Percentiles rank a stretch among this genome's conserved stretches.
These are phyloP conservation scores for Solidago caesia DNA, from an alignment of 129 eudicot genomes.

Conservation along the genomic window DNA sequence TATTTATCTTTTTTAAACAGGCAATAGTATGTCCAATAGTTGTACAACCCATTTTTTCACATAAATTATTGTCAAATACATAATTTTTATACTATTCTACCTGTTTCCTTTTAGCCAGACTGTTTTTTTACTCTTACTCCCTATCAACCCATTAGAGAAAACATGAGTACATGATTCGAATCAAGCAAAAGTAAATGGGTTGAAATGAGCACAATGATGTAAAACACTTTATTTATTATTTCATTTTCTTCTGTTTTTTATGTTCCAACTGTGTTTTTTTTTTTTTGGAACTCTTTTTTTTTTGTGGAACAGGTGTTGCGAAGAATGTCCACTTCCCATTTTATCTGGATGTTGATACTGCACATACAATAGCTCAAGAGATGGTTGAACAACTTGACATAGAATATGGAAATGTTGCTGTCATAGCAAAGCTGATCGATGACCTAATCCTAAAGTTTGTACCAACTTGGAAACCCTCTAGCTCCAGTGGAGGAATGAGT, in stretches of 20 bases:
- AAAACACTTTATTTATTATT: too few species aligned
- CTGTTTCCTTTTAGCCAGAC: too few species aligned
- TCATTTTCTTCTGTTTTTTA: background rate
- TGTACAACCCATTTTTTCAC: too few species aligned
- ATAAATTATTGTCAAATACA: too few species aligned
- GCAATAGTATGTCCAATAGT: too few species aligned
- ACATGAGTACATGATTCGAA: too few species aligned
- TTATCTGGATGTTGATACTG: conserved; percentile 52
- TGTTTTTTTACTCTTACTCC: too few species aligned
- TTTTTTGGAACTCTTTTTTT: background rate
- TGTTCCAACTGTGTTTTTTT: background rate
- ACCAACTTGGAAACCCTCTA: conserved; percentile 49
- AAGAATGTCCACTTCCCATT: conserved; percentile 52
- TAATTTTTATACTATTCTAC: too few species aligned
- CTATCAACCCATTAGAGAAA: too few species aligned
- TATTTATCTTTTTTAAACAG: too few species aligned
- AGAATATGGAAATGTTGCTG: conserved; percentile 45
- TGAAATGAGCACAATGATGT: too few species aligned
- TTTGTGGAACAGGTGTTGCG: conserved; percentile 37
- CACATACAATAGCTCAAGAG: conserved; percentile 58
- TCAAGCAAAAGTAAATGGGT: too few species aligned
- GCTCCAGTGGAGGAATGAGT: conserved; percentile 15
- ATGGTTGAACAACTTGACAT: conserved; percentile 71
- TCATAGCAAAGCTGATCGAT: conserved; percentile 64
- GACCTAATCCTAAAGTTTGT: conserved; percentile 43